Evolutionary conservation across 2,329 filamentous ascomycete species (phyloP).

Genomic region (Albophoma yamanashiensis): DNA sequence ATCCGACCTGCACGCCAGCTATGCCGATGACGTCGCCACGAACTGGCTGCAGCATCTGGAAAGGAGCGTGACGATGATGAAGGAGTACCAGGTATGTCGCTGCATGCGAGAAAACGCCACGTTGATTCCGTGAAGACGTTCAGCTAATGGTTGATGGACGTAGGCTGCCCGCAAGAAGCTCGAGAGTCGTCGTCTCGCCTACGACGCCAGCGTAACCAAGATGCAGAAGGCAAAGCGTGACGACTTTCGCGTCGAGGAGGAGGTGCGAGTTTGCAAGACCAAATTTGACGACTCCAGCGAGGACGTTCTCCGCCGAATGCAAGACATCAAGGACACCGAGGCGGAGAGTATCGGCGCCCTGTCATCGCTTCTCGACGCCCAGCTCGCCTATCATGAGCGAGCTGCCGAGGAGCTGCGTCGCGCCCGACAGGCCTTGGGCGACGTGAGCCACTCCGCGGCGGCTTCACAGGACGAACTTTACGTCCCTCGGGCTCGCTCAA

Average conservation of each 20-base stretch:
- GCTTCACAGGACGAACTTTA: constrained; percentile 6
- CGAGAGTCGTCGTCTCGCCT: constrained; percentile 77
- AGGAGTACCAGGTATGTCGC: constrained; percentile 76
- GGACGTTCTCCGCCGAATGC: constrained; percentile 84
- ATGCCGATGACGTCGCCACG: constrained; percentile 64
- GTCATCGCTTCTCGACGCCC: constrained; percentile 72
- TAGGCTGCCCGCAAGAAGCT: constrained; percentile 81
- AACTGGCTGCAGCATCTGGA: constrained; percentile 91
- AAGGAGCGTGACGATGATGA: constrained; percentile 85
- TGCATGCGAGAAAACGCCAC: no score
- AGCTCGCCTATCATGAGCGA: constrained; percentile 84
- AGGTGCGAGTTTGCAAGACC: constrained; percentile 79
- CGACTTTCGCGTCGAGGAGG: constrained; percentile 87
- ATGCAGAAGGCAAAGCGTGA: constrained; percentile 91
- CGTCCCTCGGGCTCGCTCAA: constrained; percentile 31
- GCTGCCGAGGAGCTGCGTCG: constrained; percentile 71
- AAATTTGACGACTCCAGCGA: constrained; percentile 96
- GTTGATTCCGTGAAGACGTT: not conserved
- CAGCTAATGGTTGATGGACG: not conserved
- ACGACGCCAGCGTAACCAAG: constrained; percentile 81
- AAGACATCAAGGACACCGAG: constrained; percentile 91
- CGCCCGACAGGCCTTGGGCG: constrained; percentile 35
- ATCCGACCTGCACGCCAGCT: constrained; percentile 75
- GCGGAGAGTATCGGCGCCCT: constrained; percentile 72
- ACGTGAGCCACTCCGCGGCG: constrained; percentile 6